Evolutionary conservation across 192 early-diverging fungal species (phyloP), one percentile per base, ranked within the genome.

Genomic region (Pilaira anomala): DNA sequence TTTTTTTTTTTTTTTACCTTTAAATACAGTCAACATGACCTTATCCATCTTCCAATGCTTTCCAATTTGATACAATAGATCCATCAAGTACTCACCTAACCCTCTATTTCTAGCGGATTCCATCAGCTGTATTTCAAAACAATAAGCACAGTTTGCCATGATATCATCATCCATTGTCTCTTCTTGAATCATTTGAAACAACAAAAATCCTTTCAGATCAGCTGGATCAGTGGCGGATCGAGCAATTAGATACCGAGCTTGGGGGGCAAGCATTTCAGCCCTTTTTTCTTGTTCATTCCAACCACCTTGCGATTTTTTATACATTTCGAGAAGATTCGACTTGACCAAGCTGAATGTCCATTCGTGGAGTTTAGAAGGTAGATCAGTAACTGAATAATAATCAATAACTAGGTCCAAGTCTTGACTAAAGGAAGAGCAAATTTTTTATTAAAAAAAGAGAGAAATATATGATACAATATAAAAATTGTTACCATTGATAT

Each of bases 21-120:
- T 87, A 63, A 87, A 89, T 18, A 85, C 85, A 0, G 86, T 87
- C 50, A 89, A 62, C 85, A 89, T 85, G 9, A 78, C 71, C 62
- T 87, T 87, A 3, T 78, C 76, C 83, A 89, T 84, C 9, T 66
- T 41, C 63, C 78, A 79, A 21, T 59, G 28, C 22, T 33, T 39
- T 13, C 86, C 87, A 64, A 87, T 73, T 7, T 70, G 49, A 63
- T 84, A 79, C 11, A 85, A 26, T 0, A 85, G 59, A 7, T 65
- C 13, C 73, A 89, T 85, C 21, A 89, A 53, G 50, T 80, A 68
- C 4, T 77, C 70, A 19, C 87, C 87, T 16, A 89, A 65, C 11
- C 87, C 86, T 45, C 69, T 49, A 18, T 76, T 67, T 22, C 77
- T 73, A 33, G 65, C 76, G 22, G 62, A 63, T 41, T 72, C 59